Base-by-base conservation (phyloP, 176 grass and related monocot genomes). In the Hordeum marinum region DNA sequence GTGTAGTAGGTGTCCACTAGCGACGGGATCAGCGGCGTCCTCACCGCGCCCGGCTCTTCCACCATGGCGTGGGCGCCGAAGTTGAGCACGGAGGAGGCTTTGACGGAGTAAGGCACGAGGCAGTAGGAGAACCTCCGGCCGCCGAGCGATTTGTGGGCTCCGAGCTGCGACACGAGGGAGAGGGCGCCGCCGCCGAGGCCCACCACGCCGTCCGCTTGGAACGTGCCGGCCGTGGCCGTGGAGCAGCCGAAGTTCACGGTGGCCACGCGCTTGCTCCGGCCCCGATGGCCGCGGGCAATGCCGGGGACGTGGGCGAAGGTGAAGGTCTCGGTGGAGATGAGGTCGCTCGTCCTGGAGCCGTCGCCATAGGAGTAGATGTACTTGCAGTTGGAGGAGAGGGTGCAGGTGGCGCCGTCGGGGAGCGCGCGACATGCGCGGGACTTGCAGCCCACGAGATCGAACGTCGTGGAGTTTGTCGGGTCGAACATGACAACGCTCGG, bases 41-140 rank as follows among this genome's bases (percentile, higher is more conserved):
- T 59, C 24, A 14, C 85, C 4, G 88, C 79, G 48, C 65, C 73
- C 6, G 50, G 45, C 27, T 78, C 85, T 0, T 58, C 62, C 10
- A 92, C 68, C 27, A 21, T 21, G 23, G 94, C 94, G 17, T 13
- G 25, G 82, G 48, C 48, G 0, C 48, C 48, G 15, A 52, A 52
- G 48, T 18, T 52, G 5, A 52, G 48, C 48, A 0, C 48, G 48
- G 48, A 52, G 48, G 48, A 18, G 48, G 48, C 48, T 5, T 52
- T 52, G 1, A 52, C 48, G 48, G 48, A 52, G 48, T 52, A 52
- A 5, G 48, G 48, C 15, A 52, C 48, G 0, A 52, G 48, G 15
- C 89, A 97, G 69, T 97, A 94, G 32, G 91, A 94, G 89, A 97
- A 94, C 21, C 15, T 85, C 4, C 80, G 82, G 3, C 54, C 88